These are phyloP conservation scores for Gossypium davidsonii DNA, from an alignment of 441 rosid species.

Conservation along the genomic window DNA sequence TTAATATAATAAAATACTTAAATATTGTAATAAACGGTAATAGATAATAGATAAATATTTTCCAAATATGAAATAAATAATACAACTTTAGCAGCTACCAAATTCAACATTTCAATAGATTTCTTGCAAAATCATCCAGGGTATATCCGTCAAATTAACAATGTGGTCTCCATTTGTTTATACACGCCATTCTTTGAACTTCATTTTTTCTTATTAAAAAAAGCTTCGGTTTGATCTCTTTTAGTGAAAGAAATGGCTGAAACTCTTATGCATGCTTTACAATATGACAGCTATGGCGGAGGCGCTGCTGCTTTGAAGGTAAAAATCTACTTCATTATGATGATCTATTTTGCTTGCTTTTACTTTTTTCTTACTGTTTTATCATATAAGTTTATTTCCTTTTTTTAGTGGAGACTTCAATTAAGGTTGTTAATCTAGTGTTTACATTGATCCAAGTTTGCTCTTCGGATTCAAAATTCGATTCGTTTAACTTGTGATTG, in stretches of 20 bases:
- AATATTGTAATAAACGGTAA: too few species aligned
- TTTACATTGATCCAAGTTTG: neutral
- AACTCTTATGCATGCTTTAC: constrained; percentile 32
- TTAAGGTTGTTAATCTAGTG: neutral
- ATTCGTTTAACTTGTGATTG: neutral
- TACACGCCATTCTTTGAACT: neutral
- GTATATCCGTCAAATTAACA: too few species aligned
- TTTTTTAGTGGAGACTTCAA: neutral
- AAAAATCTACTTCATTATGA: neutral
- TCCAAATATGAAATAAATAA: too few species aligned
- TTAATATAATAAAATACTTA: too few species aligned
- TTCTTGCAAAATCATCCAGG: too few species aligned
- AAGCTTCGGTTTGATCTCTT: neutral
- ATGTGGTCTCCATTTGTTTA: too few species aligned
- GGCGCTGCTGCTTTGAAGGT: constrained; percentile 44
- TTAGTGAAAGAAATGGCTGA: constrained; percentile 22
- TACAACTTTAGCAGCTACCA: too few species aligned
- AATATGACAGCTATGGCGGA: constrained; percentile 35
- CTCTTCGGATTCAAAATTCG: neutral
- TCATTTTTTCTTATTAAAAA: neutral
- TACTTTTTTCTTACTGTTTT: neutral
- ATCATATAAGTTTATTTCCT: neutral
- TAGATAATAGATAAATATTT: too few species aligned
- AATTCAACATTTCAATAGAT: too few species aligned
- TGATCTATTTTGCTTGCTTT: neutral